These are phyloP conservation scores for Papilionanthe hybrid DNA, from an alignment of 116 monocot species.

Conservation along the genomic window DNA sequence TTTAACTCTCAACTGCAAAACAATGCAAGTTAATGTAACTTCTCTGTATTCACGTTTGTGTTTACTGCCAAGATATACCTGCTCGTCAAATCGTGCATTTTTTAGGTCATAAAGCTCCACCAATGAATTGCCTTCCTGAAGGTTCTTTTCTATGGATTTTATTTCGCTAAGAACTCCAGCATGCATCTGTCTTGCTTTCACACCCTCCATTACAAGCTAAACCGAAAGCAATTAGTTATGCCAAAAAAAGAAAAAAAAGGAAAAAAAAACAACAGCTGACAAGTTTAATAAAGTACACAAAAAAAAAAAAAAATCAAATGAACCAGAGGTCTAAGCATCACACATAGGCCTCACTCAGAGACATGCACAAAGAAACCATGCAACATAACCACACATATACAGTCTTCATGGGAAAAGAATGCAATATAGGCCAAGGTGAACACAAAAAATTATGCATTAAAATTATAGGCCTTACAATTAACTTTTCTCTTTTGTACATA, in stretches of 20 bases:
- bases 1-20: slow-evolving; percentile 50
- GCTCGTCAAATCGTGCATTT: slow-evolving; percentile 51
- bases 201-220: slow-evolving; percentile 67
- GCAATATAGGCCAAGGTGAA: background rate
- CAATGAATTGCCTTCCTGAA: slow-evolving; percentile 50
- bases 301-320: background rate
- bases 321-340: background rate
- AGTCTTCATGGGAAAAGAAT: background rate
- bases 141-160: slow-evolving; percentile 35
- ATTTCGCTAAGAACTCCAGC: slow-evolving; percentile 47
- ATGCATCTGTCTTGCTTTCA: slow-evolving; percentile 55
- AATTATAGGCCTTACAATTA: background rate
- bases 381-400: background rate
- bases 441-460: background rate
- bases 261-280: background rate
- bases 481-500: background rate
- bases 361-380: background rate
- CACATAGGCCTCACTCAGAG: background rate
- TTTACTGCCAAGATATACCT: slow-evolving; percentile 29
- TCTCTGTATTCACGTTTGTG: background rate
- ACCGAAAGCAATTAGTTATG: slow-evolving; percentile 12
- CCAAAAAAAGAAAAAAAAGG: background rate
- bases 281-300: background rate
- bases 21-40: background rate
- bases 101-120: slow-evolving; percentile 50